Conservation (phyloP, 306 rosid genomes). For the Glycine soja region DNA sequence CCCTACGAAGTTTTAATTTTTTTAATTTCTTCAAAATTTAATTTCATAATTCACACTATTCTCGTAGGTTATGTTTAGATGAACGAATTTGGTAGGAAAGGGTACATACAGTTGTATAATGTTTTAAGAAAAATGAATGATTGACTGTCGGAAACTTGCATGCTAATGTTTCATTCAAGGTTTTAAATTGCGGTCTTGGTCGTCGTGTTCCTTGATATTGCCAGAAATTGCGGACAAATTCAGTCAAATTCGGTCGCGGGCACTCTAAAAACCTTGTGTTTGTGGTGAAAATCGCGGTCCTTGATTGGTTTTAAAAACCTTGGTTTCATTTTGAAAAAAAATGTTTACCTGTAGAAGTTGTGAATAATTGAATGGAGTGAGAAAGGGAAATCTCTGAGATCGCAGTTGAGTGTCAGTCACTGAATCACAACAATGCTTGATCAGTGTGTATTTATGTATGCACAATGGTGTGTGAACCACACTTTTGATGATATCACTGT, state of each 20-base stretch:
- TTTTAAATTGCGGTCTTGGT: background rate
- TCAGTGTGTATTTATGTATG: background rate
- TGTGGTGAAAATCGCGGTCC: background rate
- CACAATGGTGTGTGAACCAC: background rate
- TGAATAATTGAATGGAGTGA: background rate
- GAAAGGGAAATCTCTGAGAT: background rate
- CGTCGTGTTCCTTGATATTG: background rate
- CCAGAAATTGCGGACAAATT: background rate
- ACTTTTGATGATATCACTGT: background rate
- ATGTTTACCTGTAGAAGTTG: background rate
- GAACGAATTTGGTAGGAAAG: background rate
- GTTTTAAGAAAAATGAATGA: background rate
- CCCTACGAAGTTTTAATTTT: background rate
- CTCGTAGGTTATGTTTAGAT: background rate
- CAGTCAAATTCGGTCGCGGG: background rate
- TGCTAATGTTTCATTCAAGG: background rate
- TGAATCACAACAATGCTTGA: background rate
- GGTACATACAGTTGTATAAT: background rate
- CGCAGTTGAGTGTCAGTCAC: background rate
- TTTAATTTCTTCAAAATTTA: background rate
- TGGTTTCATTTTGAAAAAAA: background rate
- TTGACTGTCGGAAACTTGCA: background rate
- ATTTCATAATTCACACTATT: background rate
- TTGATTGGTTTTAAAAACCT: background rate
- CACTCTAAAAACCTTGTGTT: too few relatives aligned